Evolutionary conservation across 306 rosid species (phyloP).

Genomic region (Citrullus amarus): DNA sequence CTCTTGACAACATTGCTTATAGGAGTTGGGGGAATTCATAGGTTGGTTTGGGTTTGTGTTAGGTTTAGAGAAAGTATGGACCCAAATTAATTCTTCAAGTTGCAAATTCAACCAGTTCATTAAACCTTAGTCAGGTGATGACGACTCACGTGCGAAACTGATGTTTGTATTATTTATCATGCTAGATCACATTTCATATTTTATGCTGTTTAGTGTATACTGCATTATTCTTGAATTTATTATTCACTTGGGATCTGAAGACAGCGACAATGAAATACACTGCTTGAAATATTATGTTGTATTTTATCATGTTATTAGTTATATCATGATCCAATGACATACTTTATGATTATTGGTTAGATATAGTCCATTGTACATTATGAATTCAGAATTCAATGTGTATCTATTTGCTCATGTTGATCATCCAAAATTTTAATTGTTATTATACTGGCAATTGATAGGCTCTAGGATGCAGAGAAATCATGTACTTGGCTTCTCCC

Average conservation of each 20-base stretch:
- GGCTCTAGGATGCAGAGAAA: constrained; percentile 36
- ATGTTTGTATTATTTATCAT: not conserved
- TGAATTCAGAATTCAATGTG: not conserved
- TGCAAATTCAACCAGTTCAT: not conserved
- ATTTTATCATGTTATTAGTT: not conserved
- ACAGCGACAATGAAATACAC: not conserved
- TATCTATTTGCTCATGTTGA: not conserved
- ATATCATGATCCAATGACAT: not conserved
- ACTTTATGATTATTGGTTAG: constrained; percentile 3
- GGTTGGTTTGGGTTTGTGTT: not conserved
- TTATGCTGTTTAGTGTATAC: not conserved
- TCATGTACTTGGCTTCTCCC: constrained; percentile 26
- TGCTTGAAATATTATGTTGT: not conserved
- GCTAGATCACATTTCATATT: not conserved
- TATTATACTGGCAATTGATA: constrained; percentile 15
- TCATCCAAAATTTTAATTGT: not conserved
- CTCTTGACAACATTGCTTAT: not conserved
- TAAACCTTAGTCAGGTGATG: not conserved
- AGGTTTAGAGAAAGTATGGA: not conserved
- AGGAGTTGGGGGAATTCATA: not conserved
- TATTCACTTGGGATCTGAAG: not conserved
- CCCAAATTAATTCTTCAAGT: not conserved
- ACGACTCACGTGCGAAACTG: not conserved
- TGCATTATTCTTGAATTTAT: not conserved
- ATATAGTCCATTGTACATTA: not conserved